Evolutionary conservation across 371 early-diverging fungal species (phyloP).

Genomic region (Neoconidiobolus thromboides): DNA sequence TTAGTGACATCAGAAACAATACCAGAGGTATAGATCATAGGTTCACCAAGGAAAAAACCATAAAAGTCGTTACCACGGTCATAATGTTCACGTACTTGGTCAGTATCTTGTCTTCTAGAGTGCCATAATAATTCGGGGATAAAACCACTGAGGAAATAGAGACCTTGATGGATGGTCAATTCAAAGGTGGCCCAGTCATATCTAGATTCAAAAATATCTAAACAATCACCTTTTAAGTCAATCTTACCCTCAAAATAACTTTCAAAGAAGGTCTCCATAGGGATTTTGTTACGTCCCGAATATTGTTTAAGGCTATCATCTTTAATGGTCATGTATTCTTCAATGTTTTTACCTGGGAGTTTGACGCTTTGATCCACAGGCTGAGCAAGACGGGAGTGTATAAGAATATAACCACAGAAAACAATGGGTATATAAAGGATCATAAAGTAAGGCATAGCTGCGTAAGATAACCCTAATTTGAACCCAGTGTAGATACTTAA

Average conservation of each 20-base stretch:
- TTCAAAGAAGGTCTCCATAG: constrained; percentile 91
- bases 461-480: constrained; percentile 30
- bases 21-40: constrained; percentile 92
- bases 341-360: constrained; percentile 59
- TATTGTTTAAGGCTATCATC: constrained; percentile 57
- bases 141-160: constrained; percentile 87
- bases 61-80: constrained; percentile 97
- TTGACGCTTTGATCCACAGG: constrained; percentile 46
- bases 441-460: constrained; percentile 34
- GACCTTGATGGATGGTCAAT: constrained; percentile 62
- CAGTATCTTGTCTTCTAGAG: constrained; percentile 86
- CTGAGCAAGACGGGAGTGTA: constrained; percentile 39
- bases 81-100: constrained; percentile 92
- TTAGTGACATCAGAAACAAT: constrained; percentile 53
- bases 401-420: constrained; percentile 35
- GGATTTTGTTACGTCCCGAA: constrained; percentile 67
- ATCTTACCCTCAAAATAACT: constrained; percentile 88
- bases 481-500: constrained; percentile 38
- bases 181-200: constrained; percentile 87
- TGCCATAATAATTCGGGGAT: constrained; percentile 90
- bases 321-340: constrained; percentile 71
- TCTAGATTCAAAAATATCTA: constrained; percentile 74
- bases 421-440: constrained; percentile 32
- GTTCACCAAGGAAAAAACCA: constrained; percentile 77
- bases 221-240: constrained; percentile 71